phyloP scores from a whole-genome alignment of 2,329 filamentous ascomycete species.

The Emericellopsis atlantica region DNA sequence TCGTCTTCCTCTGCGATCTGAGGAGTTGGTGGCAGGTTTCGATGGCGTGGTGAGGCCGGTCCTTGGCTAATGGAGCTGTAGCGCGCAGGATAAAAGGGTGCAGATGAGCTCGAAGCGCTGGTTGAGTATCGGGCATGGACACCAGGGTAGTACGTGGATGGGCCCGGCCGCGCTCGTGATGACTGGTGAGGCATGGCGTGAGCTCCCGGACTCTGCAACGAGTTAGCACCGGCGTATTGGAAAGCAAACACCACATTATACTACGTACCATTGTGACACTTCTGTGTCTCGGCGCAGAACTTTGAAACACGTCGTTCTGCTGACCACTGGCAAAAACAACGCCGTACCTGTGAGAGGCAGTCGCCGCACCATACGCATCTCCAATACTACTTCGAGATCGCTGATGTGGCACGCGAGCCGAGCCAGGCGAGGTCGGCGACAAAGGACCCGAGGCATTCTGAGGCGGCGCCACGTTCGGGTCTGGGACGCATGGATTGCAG shows the following conservation, averaged over 20 bases:
- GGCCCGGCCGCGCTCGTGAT: constrained; percentile 11
- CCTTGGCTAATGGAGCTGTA: constrained; percentile 14
- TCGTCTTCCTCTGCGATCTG: constrained; percentile 62
- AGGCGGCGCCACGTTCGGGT: constrained; percentile 46
- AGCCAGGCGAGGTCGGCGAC: constrained; percentile 11
- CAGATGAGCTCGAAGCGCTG: background rate
- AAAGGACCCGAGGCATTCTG: constrained; percentile 23
- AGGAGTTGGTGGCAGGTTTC: constrained; percentile 27
- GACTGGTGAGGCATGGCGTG: constrained; percentile 10
- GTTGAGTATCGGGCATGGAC: constrained; percentile 19
- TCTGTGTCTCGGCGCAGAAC: constrained; percentile 18
- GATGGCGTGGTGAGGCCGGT: constrained; percentile 23
- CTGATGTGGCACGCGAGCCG: constrained; percentile 22
- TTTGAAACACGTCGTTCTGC: background rate
- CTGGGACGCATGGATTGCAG: constrained; percentile 50
- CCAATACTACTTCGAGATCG: constrained; percentile 32
- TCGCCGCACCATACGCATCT: constrained; percentile 14
- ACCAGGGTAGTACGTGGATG: constrained; percentile 9
- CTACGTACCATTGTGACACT: constrained; percentile 38
- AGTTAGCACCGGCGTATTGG: background rate
- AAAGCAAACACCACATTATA: background rate
- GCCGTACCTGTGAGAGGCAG: constrained; percentile 18
- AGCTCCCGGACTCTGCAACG: constrained; percentile 6
- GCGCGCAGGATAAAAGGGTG: constrained; percentile 15
- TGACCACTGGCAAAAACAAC: constrained; percentile 18